Evolutionary conservation across 2,329 filamentous ascomycete species (phyloP).

Genomic region (Alternaria panax): DNA sequence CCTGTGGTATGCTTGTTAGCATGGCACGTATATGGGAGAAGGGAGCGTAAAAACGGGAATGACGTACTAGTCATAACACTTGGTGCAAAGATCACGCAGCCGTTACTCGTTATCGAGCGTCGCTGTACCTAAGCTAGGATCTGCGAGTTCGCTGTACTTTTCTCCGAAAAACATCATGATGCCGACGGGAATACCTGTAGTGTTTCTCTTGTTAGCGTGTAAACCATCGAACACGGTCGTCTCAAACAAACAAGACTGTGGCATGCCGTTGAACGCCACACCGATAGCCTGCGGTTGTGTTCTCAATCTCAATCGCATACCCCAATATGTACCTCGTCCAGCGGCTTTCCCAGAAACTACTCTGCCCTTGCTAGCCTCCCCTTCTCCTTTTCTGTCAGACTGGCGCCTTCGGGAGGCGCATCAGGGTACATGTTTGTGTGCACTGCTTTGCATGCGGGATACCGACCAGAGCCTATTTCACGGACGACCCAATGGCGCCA

Average conservation of each 20-base stretch:
- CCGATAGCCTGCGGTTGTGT: slow-evolving; percentile 56
- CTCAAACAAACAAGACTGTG: background rate
- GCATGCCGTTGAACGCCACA: slow-evolving; percentile 46
- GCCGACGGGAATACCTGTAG: slow-evolving; percentile 51
- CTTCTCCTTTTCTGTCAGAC: slow-evolving; percentile 44
- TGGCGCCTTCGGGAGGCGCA: slow-evolving; percentile 40
- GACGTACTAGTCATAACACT: slow-evolving; percentile 44
- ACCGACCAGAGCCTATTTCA: slow-evolving; percentile 48
- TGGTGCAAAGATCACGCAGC: slow-evolving; percentile 40
- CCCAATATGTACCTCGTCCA: slow-evolving; percentile 52
- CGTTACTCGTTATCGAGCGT: slow-evolving; percentile 40
- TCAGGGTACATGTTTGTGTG: slow-evolving; percentile 55
- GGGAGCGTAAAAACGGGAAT: background rate
- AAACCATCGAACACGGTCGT: background rate
- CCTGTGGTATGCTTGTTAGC: background rate
- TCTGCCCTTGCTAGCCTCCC: slow-evolving; percentile 41
- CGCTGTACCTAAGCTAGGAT: slow-evolving; percentile 37
- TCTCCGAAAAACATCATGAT: slow-evolving; percentile 56
- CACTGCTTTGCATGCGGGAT: slow-evolving; percentile 49
- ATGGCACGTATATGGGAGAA: background rate
- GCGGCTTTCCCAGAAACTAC: slow-evolving; percentile 40
- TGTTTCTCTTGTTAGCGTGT: background rate
- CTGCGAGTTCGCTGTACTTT: slow-evolving; percentile 52
- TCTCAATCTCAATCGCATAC: slow-evolving; percentile 54
- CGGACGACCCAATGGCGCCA: slow-evolving; percentile 53